Conservation (phyloP, 2,329 filamentous ascomycete genomes). For the Fusarium newnesense region DNA sequence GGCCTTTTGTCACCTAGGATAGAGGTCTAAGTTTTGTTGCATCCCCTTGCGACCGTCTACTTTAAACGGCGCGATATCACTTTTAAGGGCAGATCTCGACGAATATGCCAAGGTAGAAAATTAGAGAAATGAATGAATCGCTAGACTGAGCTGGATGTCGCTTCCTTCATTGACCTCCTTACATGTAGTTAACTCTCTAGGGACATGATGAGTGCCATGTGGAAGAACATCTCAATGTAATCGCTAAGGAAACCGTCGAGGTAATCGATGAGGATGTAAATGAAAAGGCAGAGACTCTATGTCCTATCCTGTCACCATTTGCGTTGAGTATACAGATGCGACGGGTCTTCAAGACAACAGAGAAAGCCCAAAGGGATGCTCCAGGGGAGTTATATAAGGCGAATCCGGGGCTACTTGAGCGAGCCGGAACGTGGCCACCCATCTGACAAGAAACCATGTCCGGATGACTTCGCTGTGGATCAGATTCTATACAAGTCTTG, state of each 20-base stretch:
- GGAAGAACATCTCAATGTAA: no score
- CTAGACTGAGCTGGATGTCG: background rate
- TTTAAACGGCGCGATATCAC: background rate
- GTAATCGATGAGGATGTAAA: no score
- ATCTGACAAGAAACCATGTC: background rate
- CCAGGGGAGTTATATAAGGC: no score
- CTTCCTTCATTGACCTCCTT: background rate
- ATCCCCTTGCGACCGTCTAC: background rate
- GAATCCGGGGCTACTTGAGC: no score
- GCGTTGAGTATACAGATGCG: background rate
- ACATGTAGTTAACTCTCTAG: background rate
- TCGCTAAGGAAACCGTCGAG: no score
- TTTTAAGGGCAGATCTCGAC: no score
- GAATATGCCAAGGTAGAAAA: background rate
- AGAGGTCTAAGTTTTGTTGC: no score
- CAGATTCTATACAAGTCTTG: background rate
- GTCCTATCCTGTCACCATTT: background rate
- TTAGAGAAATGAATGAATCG: no score
- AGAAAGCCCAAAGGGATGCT: background rate
- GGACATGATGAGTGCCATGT: background rate
- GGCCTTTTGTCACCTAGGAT: no score
- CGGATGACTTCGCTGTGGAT: background rate
- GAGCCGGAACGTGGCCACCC: background rate
- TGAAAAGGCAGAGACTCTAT: background rate
- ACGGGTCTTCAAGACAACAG: background rate